These are phyloP conservation scores for Euphorbia pulcherrima DNA, from an alignment of 345 rosid genomes.

Conservation along the genomic window DNA sequence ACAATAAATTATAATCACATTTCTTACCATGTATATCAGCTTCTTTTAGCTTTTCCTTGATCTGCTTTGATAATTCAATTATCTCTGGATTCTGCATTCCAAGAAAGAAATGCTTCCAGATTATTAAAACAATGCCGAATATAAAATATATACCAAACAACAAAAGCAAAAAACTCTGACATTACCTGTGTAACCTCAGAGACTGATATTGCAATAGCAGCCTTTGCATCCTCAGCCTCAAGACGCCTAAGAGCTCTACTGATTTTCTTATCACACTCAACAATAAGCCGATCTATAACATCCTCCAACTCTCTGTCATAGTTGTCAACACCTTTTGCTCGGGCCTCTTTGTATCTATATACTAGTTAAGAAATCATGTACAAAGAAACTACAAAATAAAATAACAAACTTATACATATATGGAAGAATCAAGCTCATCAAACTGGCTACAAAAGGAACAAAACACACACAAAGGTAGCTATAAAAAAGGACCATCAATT, in stretches of 20 bases:
- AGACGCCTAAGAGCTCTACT: conserved; percentile 96
- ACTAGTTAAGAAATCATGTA: background rate
- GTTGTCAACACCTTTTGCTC: conserved; percentile 69
- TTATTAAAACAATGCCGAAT: background rate
- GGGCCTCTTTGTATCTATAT: conserved; percentile 81
- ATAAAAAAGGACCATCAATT: background rate
- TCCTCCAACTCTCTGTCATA: conserved; percentile 96
- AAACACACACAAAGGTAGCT: background rate
- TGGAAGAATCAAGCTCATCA: background rate
- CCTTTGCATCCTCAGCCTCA: conserved; percentile 99
- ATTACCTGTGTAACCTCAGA: conserved; percentile 93
- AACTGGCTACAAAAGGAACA: background rate
- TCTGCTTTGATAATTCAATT: conserved; percentile 78
- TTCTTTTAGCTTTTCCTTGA: conserved; percentile 90
- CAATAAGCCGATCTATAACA: conserved; percentile 86
- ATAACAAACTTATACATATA: no score
- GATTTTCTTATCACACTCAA: conserved; percentile 96
- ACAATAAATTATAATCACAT: background rate
- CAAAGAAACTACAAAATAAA: background rate
- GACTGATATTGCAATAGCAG: conserved; percentile 97
- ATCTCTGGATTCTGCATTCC: conserved; percentile 68
- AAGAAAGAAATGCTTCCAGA: background rate
- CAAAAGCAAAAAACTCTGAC: background rate
- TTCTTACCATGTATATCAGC: conserved; percentile 71
- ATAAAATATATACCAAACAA: background rate